These are phyloP conservation scores for Yamadazyma oceani DNA, from an alignment of 1,139 yeast species.

Conservation along the genomic window DNA sequence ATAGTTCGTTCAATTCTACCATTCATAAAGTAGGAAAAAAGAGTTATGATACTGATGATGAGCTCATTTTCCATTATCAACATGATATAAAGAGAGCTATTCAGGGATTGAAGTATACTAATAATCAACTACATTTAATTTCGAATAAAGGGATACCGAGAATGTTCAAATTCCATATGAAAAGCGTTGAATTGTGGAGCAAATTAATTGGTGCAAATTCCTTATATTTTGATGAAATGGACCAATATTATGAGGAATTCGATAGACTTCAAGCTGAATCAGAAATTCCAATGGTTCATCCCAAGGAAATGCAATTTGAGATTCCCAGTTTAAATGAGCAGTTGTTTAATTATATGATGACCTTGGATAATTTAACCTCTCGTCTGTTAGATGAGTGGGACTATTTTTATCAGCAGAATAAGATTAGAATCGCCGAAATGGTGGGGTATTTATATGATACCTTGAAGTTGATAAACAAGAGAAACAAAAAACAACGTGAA, in stretches of 20 bases:
- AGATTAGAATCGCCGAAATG: conserved; percentile 40
- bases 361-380: conserved; percentile 30
- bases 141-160: conserved; percentile 35
- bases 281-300: conserved; percentile 38
- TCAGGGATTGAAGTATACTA: conserved; percentile 44
- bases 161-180: conserved; percentile 34
- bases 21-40: conserved; percentile 18
- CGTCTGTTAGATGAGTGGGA: conserved; percentile 36
- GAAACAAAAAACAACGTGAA: conserved; percentile 44
- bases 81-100: conserved; percentile 43
- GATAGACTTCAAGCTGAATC: conserved; percentile 32
- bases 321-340: conserved; percentile 33
- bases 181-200: conserved; percentile 31
- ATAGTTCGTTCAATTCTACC: conserved; percentile 8
- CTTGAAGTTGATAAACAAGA: conserved; percentile 42
- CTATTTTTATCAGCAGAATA: conserved; percentile 28
- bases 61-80: conserved; percentile 40
- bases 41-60: conserved; percentile 41
- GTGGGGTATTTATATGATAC: conserved; percentile 34
- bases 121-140: conserved; percentile 35
- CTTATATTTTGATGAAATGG: conserved; percentile 45
- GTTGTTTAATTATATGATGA: conserved; percentile 28
- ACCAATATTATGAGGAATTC: conserved; percentile 37
- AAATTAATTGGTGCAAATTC: conserved; percentile 40
- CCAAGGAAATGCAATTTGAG: conserved; percentile 34